Evolutionary conservation across 2,329 filamentous ascomycete species (phyloP), one percentile per base, ranked within the genome.

Genomic region (Leptographium radiaticola): DNA sequence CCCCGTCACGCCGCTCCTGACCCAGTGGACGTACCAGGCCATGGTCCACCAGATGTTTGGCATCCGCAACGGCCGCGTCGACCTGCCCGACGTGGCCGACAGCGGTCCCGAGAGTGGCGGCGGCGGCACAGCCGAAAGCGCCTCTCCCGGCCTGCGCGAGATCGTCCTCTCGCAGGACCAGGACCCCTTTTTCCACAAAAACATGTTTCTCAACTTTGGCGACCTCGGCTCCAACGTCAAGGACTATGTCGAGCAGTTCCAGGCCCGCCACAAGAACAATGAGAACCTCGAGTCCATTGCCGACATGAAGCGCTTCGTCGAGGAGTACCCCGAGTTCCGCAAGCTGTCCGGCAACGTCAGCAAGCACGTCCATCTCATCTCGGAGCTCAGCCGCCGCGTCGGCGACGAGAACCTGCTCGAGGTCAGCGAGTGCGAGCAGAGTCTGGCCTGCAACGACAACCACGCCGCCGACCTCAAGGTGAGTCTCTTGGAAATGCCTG

Each of bases 21-120:
- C 89, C 3, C 93, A 98, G 66, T 98, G 93, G 93, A 98, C 93
- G 31, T 98, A 98, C 64, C 93, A 98, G 70, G 93, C 93, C n/a
- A 98, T 98, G 90, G 93, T 98, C 0, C 93, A 98, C 66, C 93
- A 98, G 64, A 72, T 97, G 2, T 75, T 98, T 13, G 93, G 93
- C 6, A 95, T 98, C 60, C 81, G 87, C 55, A 97, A 97, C 66
- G 93, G 93, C n/a, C 80, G 91, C 51, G 93, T 98, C 0, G 86
- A 95, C 64, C 74, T 98, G 38, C 86, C 87, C 53, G 84, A 95
- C 42, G 42, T 2, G 10, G 34, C 3, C 34, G 39, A 6, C 38
- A 13, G 11, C 16, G 16, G 10, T 3, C 12, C 11, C 6, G 39
- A n/a, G 10, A 30, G 25, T 8, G 30, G 13, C 13, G 89, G 95